Evolutionary conservation across 2,329 filamentous ascomycete species (phyloP).

Genomic region (Daldinia eschscholtzii): DNA sequence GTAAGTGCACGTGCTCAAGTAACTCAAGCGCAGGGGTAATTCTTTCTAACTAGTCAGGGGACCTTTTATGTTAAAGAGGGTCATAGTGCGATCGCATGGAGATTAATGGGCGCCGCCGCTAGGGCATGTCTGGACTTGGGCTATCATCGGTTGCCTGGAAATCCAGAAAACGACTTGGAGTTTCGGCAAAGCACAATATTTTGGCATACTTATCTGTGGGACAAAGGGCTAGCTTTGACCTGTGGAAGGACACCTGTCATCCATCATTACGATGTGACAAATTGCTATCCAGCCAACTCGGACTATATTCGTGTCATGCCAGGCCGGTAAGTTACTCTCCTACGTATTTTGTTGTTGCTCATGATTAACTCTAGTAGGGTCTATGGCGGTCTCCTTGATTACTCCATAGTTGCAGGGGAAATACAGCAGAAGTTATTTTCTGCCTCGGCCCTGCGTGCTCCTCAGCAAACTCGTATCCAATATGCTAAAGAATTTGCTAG

Average conservation of each 20-base stretch:
- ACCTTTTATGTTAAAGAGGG: slow-evolving; percentile 49
- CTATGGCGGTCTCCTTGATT: slow-evolving; percentile 43
- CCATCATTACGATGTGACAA: slow-evolving; percentile 50
- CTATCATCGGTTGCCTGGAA: slow-evolving; percentile 45
- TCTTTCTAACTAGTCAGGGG: slow-evolving; percentile 40
- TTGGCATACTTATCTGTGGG: slow-evolving; percentile 50
- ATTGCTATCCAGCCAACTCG: slow-evolving; percentile 10
- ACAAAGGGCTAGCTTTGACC: slow-evolving; percentile 50
- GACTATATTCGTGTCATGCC: slow-evolving; percentile 15
- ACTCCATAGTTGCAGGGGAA: slow-evolving; percentile 45
- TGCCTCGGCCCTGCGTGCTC: slow-evolving; percentile 42
- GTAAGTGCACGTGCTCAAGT: slow-evolving; percentile 42
- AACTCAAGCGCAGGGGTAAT: background rate
- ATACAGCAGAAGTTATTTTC: slow-evolving; percentile 48
- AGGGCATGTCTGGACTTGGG: slow-evolving; percentile 49
- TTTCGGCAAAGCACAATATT: slow-evolving; percentile 43
- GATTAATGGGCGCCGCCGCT: slow-evolving; percentile 47
- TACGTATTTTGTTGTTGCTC: background rate
- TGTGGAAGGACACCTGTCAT: slow-evolving; percentile 48
- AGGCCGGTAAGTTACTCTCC: slow-evolving; percentile 10
- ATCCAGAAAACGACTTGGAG: slow-evolving; percentile 2
- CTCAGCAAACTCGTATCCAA: slow-evolving; percentile 41
- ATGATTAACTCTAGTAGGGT: slow-evolving; percentile 37
- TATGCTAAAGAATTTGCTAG: slow-evolving; percentile 42
- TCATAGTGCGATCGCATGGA: slow-evolving; percentile 49